These are phyloP conservation scores for Neurospora sp. DNA, from an alignment of 495 filamentous ascomycete species.

Conservation along the genomic window DNA sequence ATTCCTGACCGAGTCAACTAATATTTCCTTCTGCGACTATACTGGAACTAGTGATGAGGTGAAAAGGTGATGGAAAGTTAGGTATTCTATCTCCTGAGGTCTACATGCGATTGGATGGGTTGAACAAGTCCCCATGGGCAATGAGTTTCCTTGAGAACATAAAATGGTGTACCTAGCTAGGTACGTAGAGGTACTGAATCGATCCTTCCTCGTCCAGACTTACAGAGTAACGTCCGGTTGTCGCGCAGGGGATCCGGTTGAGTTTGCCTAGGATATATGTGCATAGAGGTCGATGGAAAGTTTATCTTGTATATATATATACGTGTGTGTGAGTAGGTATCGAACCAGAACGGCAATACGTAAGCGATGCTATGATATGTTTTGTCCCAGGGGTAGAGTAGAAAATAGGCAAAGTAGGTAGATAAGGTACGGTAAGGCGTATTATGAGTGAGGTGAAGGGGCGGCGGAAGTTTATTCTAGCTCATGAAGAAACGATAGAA, in stretches of 20 bases:
- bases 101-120: too few relatives aligned
- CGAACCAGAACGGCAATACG: background rate
- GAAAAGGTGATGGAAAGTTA: too few relatives aligned
- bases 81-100: too few relatives aligned
- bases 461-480: background rate
- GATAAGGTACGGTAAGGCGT: too few relatives aligned
- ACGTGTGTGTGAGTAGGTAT: background rate
- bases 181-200: too few relatives aligned
- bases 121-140: too few relatives aligned
- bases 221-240: background rate
- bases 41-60: background rate
- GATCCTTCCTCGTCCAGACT: too few relatives aligned
- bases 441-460: background rate
- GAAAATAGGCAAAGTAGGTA: too few relatives aligned
- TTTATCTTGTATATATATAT: background rate
- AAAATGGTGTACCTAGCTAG: too few relatives aligned
- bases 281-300: background rate
- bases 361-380: background rate
- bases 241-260: background rate
- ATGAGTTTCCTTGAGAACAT: too few relatives aligned
- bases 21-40: background rate
- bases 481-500: too few relatives aligned
- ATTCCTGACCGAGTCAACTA: background rate
- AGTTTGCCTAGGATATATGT: background rate
- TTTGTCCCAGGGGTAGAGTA: background rate